Percentiles rank a stretch among this genome's conserved stretches.
phyloP scores from a whole-genome alignment of 495 filamentous ascomycete species.

The Clavariopsis aquatica region DNA sequence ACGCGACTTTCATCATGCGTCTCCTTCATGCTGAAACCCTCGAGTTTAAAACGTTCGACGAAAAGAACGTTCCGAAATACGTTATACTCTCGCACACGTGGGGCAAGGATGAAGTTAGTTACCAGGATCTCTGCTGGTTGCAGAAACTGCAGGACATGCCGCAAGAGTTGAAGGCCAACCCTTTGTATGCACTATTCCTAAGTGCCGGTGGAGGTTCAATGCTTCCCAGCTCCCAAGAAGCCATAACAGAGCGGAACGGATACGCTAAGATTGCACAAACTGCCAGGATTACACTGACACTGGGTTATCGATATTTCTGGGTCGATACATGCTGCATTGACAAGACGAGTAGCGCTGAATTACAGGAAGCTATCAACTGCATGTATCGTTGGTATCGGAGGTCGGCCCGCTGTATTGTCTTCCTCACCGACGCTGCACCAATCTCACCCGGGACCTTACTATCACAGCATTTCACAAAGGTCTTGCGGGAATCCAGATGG shows the following conservation, averaged over 20 bases:
- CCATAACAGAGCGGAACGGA: conserved; percentile 8
- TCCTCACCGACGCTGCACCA: conserved; percentile 6
- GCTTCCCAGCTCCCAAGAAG: not conserved
- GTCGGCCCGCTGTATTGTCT: conserved; percentile 13
- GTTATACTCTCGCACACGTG: conserved; percentile 27
- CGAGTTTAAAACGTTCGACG: conserved; percentile 9
- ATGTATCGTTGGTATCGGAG: conserved; percentile 31
- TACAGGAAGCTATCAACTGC: conserved; percentile 23
- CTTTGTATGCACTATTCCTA: conserved; percentile 2
- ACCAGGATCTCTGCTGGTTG: conserved; percentile 29
- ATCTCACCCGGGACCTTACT: not conserved
- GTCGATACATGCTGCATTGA: conserved; percentile 39
- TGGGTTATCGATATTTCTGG: conserved; percentile 15
- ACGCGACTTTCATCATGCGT: conserved; percentile 7
- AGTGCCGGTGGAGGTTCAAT: not conserved
- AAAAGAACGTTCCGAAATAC: conserved; percentile 8
- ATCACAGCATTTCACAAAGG: not conserved
- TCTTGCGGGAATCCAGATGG: conserved; percentile 10
- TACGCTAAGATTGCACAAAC: conserved; percentile 20
- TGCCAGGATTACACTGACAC: conserved; percentile 4
- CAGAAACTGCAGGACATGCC: conserved; percentile 7
- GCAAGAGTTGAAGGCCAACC: conserved; percentile 2
- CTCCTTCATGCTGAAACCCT: conserved; percentile 19
- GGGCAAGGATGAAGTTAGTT: conserved; percentile 25
- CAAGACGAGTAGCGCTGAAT: conserved; percentile 30